Evolutionary conservation across 2,329 filamentous ascomycete genomes (phyloP).

Genomic region (Periconia macrospinosa): DNA sequence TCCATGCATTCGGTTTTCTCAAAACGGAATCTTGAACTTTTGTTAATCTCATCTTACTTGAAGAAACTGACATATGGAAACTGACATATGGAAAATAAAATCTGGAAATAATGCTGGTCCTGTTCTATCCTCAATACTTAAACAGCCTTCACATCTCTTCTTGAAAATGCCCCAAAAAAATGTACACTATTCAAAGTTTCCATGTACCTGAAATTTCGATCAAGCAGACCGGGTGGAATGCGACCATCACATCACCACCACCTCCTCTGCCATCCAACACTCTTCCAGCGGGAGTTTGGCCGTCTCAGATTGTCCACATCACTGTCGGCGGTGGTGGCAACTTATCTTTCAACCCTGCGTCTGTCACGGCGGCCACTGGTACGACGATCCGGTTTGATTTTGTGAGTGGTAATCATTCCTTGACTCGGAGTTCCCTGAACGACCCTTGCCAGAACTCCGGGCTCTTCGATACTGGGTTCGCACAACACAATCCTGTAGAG

Average conservation of each 20-base stretch:
- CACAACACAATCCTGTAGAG: slow-evolving; percentile 6
- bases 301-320: slow-evolving; percentile 5
- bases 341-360: slow-evolving; percentile 8
- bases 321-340: slow-evolving; percentile 7
- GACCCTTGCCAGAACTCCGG: slow-evolving; percentile 4
- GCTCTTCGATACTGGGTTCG: slow-evolving; percentile 5
- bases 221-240: not conserved
- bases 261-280: not conserved
- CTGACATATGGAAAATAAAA: too few species aligned
- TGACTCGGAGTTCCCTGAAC: slow-evolving; percentile 4
- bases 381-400: slow-evolving; percentile 11
- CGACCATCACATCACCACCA: not conserved
- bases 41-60: too few species aligned
- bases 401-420: slow-evolving; percentile 6
- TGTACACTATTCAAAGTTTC: too few species aligned
- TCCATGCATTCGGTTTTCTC: too few species aligned
- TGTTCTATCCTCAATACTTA: too few species aligned
- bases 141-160: too few species aligned
- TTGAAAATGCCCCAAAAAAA: too few species aligned
- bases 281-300: not conserved
- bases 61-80: too few species aligned
- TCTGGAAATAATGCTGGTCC: too few species aligned
- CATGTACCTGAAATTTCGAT: too few species aligned
- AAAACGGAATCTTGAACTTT: too few species aligned
- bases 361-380: slow-evolving; percentile 1